phyloP scores from a whole-genome alignment of 345 rosid species.

The Cardiospermum halicacabum region DNA sequence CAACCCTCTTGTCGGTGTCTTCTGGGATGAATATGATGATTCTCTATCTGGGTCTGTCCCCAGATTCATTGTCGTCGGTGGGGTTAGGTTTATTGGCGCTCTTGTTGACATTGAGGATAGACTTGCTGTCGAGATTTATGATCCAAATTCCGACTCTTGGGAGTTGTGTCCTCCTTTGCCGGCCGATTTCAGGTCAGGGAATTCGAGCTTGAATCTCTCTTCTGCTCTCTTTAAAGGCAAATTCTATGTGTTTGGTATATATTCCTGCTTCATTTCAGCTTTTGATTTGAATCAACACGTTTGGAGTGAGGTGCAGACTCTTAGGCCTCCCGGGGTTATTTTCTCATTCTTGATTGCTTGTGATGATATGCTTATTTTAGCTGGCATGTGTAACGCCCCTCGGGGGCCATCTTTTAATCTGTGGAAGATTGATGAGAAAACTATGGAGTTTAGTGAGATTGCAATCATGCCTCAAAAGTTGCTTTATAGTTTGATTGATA shows the following conservation, averaged over 20 bases:
- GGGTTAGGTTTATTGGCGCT: slow-evolving; percentile 59
- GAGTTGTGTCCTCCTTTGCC: slow-evolving; percentile 71
- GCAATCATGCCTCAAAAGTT: slow-evolving; percentile 62
- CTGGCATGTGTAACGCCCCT: slow-evolving; percentile 50
- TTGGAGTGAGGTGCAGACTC: slow-evolving; percentile 67
- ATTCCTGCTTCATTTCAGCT: slow-evolving; percentile 46
- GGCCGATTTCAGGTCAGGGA: slow-evolving; percentile 54
- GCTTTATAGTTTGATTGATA: slow-evolving; percentile 56
- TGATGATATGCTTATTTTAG: slow-evolving; percentile 54
- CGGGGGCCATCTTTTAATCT: slow-evolving; percentile 56
- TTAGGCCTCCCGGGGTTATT: slow-evolving; percentile 67
- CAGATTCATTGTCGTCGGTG: slow-evolving; percentile 64
- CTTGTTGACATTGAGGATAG: slow-evolving; percentile 79
- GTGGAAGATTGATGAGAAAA: slow-evolving; percentile 54
- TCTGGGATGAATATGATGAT: slow-evolving; percentile 14
- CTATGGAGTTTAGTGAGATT: slow-evolving; percentile 68
- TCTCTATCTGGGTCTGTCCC: slow-evolving; percentile 2
- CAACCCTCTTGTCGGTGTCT: slow-evolving; percentile 60
- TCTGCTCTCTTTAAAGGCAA: slow-evolving; percentile 47
- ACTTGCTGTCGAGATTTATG: slow-evolving; percentile 62
- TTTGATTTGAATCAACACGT: slow-evolving; percentile 48
- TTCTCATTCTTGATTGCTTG: slow-evolving; percentile 64
- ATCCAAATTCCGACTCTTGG: slow-evolving; percentile 59
- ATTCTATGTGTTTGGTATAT: slow-evolving; percentile 67
- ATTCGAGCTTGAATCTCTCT: slow-evolving; percentile 51